Evolutionary conservation across 148 eudicot species (phyloP).

Genomic region (Chenopodium berlandieri): DNA sequence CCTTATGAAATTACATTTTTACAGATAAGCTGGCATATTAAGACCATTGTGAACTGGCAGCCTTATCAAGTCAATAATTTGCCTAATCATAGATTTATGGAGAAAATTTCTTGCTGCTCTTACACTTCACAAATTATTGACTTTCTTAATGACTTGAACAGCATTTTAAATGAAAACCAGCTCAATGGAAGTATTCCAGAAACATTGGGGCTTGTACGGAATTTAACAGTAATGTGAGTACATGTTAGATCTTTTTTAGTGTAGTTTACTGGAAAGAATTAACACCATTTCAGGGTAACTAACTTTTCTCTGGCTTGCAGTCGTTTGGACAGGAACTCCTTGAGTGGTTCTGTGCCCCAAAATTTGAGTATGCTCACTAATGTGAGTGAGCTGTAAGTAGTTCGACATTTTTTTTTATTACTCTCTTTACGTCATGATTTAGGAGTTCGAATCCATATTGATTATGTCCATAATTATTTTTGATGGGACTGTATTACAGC

Average conservation of each 20-base stretch:
- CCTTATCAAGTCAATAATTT: not conserved
- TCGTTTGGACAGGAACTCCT: constrained; percentile 35
- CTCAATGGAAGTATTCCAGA: constrained; percentile 36
- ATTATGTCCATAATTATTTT: not conserved
- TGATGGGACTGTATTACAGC: constrained; percentile 19
- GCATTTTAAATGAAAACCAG: constrained; percentile 32
- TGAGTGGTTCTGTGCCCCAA: constrained; percentile 28
- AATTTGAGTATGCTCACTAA: constrained; percentile 24
- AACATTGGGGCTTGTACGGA: constrained; percentile 27
- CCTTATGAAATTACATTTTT: not conserved
- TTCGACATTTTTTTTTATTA: not conserved
- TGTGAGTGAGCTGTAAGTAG: constrained; percentile 32
- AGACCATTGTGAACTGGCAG: not conserved
- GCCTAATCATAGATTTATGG: not conserved
- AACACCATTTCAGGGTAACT: not conserved
- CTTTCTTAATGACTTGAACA: not conserved
- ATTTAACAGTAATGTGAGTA: constrained; percentile 34
- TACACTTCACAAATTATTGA: constrained; percentile 1
- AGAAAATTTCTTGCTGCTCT: not conserved
- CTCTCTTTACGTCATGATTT: not conserved
- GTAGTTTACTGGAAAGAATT: not conserved
- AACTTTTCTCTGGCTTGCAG: constrained; percentile 22
- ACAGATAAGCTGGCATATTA: not conserved
- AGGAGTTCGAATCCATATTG: not conserved
- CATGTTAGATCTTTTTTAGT: not conserved